These are phyloP conservation scores for Fraxinus greggii DNA, from an alignment of 305 asterid genomes.

Conservation along the genomic window DNA sequence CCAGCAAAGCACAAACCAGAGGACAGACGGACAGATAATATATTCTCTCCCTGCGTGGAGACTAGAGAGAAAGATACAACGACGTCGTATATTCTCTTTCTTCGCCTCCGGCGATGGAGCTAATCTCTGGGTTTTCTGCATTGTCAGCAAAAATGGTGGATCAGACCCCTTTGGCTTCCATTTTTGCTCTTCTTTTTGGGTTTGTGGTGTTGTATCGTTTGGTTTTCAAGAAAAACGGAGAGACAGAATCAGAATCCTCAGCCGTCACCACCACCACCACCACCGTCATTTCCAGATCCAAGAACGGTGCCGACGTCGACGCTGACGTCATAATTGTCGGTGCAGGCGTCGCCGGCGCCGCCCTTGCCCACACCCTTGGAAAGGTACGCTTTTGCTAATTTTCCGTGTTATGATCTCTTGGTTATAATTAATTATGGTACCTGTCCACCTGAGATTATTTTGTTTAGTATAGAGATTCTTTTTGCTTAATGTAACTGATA, in stretches of 20 bases:
- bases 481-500: background rate
- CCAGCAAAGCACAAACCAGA: background rate
- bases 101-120: background rate
- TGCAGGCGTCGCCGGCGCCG: constrained; percentile 6
- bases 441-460: background rate
- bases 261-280: background rate
- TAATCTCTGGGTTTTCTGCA: background rate
- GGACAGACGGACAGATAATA: background rate
- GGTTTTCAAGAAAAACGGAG: background rate
- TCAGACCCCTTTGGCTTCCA: background rate
- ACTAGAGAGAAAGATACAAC: background rate
- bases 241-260: background rate
- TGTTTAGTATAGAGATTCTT: background rate
- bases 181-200: background rate
- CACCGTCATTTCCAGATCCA: constrained; percentile 1
- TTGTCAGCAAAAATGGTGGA: background rate
- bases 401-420: background rate
- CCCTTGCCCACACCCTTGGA: constrained; percentile 11
- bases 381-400: background rate
- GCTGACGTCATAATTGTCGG: constrained; percentile 3
- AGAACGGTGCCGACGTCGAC: background rate
- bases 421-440: background rate
- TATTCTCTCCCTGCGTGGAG: background rate
- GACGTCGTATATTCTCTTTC: background rate
- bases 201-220: background rate